These are phyloP conservation scores for Lipomyces kockii DNA, from an alignment of 805 yeast genomes.

Conservation along the genomic window DNA sequence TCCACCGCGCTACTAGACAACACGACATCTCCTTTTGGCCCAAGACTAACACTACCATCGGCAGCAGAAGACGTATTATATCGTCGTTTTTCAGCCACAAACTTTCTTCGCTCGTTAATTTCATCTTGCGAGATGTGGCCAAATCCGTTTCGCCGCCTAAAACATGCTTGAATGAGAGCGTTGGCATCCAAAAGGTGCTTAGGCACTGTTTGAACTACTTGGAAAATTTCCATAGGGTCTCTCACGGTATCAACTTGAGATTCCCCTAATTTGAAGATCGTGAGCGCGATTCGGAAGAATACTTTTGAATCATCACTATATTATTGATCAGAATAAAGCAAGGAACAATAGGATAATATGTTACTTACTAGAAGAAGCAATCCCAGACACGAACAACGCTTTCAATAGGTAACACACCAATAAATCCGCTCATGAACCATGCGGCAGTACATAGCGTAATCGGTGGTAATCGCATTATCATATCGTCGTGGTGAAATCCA, in stretches of 20 bases:
- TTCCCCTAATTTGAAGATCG: slow-evolving; percentile 76
- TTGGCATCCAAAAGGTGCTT: slow-evolving; percentile 71
- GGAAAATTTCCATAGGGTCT: slow-evolving; percentile 70
- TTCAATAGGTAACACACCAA: slow-evolving; percentile 88
- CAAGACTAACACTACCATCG: background rate
- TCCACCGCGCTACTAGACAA: background rate
- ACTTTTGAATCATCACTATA: slow-evolving; percentile 77
- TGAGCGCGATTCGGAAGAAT: slow-evolving; percentile 78
- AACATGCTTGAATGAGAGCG: slow-evolving; percentile 70
- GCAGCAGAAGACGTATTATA: slow-evolving; percentile 37
- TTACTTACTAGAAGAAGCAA: slow-evolving; percentile 67
- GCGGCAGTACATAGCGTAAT: slow-evolving; percentile 91
- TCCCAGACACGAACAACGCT: slow-evolving; percentile 92
- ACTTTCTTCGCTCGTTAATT: slow-evolving; percentile 73
- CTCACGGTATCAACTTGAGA: slow-evolving; percentile 57
- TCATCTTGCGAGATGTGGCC: slow-evolving; percentile 83
- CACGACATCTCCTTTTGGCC: slow-evolving; percentile 1
- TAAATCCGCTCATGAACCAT: slow-evolving; percentile 98
- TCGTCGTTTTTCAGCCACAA: slow-evolving; percentile 67
- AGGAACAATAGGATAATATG: no score
- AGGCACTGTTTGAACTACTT: slow-evolving; percentile 83
- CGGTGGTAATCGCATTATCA: slow-evolving; percentile 81
- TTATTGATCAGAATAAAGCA: background rate
- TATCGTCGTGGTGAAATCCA: slow-evolving; percentile 49
- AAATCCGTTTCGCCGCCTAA: slow-evolving; percentile 70